Evolutionary conservation across 148 eudicot species (phyloP), one percentile per base, ranked within the genome.

Genomic region (Nyssa sinensis): DNA sequence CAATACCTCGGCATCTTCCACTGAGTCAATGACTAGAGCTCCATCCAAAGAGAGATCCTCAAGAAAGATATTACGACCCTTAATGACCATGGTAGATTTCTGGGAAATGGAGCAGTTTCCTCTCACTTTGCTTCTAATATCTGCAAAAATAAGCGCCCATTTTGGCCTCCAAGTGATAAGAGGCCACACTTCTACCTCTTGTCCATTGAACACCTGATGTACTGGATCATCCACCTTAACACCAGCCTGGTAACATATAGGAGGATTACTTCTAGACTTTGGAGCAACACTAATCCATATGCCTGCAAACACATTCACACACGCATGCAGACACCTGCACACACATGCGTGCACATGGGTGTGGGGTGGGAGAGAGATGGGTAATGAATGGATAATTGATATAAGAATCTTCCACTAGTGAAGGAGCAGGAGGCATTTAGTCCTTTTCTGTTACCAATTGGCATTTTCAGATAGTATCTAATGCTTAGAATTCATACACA

Each of bases 171-270:
- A 95, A 39, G 84, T 84, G 63, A 93, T 81, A 62, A 89, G 92
- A 41, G 99, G 86, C 97, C 97, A 95, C 41, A 93, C 90, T 70
- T 95, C 96, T 66, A 93, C 97, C 76, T 93, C 96, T 86, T 95
- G 99, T 28, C 92, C 97, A 29, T 90, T 95, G 74, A 90, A 93
- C 60, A 80, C 85, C 68, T 82, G 72, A 23, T 41, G 67, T 47
- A 74, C 82, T 33, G 97, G 94, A 74, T 91, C 96, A 25, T 79
- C 91, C 66, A 95, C 77, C 81, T 89, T 82, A 31, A 89, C 84
- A 69, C 99, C 99, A 75, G 87, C 99, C 99, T 95, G 77, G 44
- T 25, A 75, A 77, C 47, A 57, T 59, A 64, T 27, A 57, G 58
- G 41, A 61, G 24, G 24, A n/a, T n/a, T 7, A 34, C 55, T 3